Base-by-base conservation (phyloP, 495 filamentous ascomycete species). In the Saxophila tyrrhenica region DNA sequence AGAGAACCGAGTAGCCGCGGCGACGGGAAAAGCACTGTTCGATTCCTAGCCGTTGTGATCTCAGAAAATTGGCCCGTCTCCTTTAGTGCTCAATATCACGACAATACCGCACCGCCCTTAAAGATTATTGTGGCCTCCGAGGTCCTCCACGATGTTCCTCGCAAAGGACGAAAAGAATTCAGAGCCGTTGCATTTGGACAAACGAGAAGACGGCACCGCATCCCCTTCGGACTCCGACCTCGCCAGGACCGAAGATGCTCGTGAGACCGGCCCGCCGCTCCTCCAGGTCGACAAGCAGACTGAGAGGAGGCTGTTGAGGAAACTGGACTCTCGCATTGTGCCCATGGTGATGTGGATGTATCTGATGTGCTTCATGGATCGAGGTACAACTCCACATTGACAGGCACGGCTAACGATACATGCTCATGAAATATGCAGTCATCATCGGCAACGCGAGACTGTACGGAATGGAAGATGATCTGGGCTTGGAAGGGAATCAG, bases 401-500 rank as follows among this genome's bases (percentile, higher is more conserved):
- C 24, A 39, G 13, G 25, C 13, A 1, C 10, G 15, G 21, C 35
- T 11, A 17, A n/a, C n/a, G 10, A 23, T 50, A 63, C 41, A 39
- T 39, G 25, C 44, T 24, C 39, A 39, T 16, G 35, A 39, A 39
- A 16, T n/a, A 49, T 35, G 41, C 53, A 58, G 84, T 88, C 21
- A 88, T 88, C 62, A 89, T 91, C 56, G 85, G 85, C 52, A 87
- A 87, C 69, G 82, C 84, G 11, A 72, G 81, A 9, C 69, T 89
- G 24, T 88, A 86, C 59, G 71, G 72, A 8, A 52, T 89, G 52
- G 83, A 86, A 69, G 70, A 75, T 50, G 84, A 88, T 56, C 71
- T 89, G 11, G 72, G 74, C 1, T 62, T 87, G 43, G 64, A 69
- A 7, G 75, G 76, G 11, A 75, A 82, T 49, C 77, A 86, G 64